Conservation (phyloP, 768 basidiomycete species). For the Mycena belliarum region DNA sequence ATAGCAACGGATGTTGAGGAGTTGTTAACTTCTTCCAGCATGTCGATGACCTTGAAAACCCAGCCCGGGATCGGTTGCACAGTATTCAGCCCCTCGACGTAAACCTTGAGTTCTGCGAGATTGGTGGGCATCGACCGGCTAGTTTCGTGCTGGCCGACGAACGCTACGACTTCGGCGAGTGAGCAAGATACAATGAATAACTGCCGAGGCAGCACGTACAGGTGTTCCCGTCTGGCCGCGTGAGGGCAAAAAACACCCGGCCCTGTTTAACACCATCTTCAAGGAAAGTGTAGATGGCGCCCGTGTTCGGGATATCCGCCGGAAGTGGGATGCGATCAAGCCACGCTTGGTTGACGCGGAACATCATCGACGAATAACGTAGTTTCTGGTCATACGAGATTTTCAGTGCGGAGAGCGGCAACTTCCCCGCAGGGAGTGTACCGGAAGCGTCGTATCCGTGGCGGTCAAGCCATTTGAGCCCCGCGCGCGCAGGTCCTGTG, state of each 20-base stretch:
- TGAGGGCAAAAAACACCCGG: constrained; percentile 12
- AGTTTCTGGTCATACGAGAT: constrained; percentile 28
- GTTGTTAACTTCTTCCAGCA: constrained; percentile 28
- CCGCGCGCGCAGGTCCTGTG: constrained; percentile 31
- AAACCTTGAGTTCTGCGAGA: constrained; percentile 19
- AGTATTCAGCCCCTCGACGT: constrained; percentile 8
- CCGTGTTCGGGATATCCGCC: constrained; percentile 14
- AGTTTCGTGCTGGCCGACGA: constrained; percentile 15
- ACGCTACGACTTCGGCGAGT: constrained; percentile 12
- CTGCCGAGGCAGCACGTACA: too few relatives aligned
- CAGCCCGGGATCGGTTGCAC: constrained; percentile 28
- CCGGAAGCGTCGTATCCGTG: constrained; percentile 20
- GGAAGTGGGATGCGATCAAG: constrained; percentile 22
- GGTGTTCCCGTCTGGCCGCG: constrained; percentile 16
- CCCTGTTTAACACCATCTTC: constrained; percentile 17
- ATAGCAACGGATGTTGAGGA: constrained; percentile 2
- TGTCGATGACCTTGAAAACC: constrained; percentile 28
- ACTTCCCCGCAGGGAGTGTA: background rate
- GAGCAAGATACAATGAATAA: too few relatives aligned
- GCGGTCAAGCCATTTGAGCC: constrained; percentile 28
- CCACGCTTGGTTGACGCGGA: constrained; percentile 7
- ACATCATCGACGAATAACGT: constrained; percentile 23
- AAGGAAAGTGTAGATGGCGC: constrained; percentile 14
- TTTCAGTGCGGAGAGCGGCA: constrained; percentile 21
- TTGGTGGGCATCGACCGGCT: constrained; percentile 11